phyloP scores from a whole-genome alignment of 148 eudicot genomes.

The Camellia granthamiana region DNA sequence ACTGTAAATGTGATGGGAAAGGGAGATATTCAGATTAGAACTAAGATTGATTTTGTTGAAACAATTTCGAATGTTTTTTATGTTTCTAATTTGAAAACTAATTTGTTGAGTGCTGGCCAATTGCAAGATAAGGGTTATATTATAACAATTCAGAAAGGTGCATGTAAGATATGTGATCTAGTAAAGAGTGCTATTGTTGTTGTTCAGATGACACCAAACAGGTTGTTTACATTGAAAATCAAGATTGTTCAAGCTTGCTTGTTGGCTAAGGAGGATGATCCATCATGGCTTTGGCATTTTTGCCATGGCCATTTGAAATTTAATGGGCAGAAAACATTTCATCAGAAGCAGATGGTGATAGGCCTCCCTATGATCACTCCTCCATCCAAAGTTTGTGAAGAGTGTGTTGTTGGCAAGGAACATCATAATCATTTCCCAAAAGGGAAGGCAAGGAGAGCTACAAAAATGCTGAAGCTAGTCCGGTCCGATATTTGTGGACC shows the following conservation, averaged over 20 bases:
- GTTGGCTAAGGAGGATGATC: background rate
- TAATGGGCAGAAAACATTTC: background rate
- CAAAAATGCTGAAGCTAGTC: background rate
- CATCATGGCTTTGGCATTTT: background rate
- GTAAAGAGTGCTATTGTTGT: background rate
- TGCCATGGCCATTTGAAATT: background rate
- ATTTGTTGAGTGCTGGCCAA: background rate
- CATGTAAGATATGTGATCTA: constrained; percentile 6
- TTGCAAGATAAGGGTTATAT: background rate
- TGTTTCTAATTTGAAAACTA: background rate
- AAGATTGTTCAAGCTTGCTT: background rate
- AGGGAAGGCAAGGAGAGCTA: background rate
- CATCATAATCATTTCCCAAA: background rate
- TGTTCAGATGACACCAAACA: constrained; percentile 7
- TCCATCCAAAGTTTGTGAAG: constrained; percentile 6
- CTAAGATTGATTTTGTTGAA: constrained; percentile 9
- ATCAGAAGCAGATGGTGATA: background rate
- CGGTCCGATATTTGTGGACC: constrained; percentile 13
- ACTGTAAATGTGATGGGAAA: constrained; percentile 1
- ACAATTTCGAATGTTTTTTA: constrained; percentile 2
- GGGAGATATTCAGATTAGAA: background rate
- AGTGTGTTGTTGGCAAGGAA: constrained; percentile 1
- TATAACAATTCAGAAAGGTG: background rate
- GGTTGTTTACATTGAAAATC: background rate
- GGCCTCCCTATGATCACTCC: background rate